phyloP scores from a whole-genome alignment of 2,329 filamentous ascomycete species.

The Cyphellophora europaea region DNA sequence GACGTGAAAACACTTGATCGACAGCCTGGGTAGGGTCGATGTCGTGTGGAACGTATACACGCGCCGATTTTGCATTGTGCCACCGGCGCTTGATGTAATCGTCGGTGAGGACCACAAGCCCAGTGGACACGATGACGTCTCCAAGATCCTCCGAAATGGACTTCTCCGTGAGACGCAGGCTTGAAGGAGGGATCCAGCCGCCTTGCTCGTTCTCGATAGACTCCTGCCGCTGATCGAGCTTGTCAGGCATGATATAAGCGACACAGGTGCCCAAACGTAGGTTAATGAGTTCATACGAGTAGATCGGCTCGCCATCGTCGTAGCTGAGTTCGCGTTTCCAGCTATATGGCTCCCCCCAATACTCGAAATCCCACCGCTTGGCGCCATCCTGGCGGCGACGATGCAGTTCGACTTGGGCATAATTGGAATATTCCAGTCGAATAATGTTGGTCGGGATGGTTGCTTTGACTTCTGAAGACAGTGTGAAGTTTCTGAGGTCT shows the following conservation, averaged over 20 bases:
- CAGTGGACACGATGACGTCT: slow-evolving; percentile 83
- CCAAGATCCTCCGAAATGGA: slow-evolving; percentile 43
- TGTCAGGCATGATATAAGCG: slow-evolving; percentile 78
- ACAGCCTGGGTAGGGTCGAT: slow-evolving; percentile 54
- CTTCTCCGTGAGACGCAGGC: slow-evolving; percentile 79
- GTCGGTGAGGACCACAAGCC: slow-evolving; percentile 78
- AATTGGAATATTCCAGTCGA: slow-evolving; percentile 93
- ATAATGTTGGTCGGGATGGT: slow-evolving; percentile 59
- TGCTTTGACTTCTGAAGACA: slow-evolving; percentile 14
- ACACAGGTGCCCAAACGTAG: slow-evolving; percentile 55
- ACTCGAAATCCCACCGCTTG: slow-evolving; percentile 84
- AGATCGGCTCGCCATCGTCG: slow-evolving; percentile 52
- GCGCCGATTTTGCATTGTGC: slow-evolving; percentile 40
- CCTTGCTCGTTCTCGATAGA: slow-evolving; percentile 66
- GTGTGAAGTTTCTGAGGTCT: slow-evolving; percentile 10
- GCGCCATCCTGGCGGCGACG: slow-evolving; percentile 53
- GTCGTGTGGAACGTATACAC: slow-evolving; percentile 42
- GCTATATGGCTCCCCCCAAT: slow-evolving; percentile 78
- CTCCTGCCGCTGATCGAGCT: slow-evolving; percentile 60
- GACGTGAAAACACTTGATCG: slow-evolving; percentile 51
- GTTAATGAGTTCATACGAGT: slow-evolving; percentile 73
- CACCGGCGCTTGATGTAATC: slow-evolving; percentile 80
- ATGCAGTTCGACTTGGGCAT: slow-evolving; percentile 78
- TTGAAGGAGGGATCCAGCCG: slow-evolving; percentile 83
- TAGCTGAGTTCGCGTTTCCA: slow-evolving; percentile 71